These are phyloP conservation scores for Acephala macrosclerotiorum DNA, from an alignment of 2,329 filamentous ascomycete genomes.

Conservation along the genomic window DNA sequence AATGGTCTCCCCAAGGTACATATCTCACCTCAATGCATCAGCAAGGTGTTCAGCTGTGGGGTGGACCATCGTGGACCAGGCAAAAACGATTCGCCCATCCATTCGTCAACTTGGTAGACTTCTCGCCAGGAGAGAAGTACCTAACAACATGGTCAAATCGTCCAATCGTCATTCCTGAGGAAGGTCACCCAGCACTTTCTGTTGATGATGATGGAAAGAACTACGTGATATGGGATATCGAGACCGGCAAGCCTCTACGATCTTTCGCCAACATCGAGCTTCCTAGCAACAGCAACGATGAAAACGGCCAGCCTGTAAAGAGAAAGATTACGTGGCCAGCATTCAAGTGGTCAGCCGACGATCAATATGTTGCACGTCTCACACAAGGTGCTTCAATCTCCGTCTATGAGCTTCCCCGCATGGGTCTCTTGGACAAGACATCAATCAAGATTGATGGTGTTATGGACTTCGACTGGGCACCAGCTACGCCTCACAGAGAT, in stretches of 20 bases:
- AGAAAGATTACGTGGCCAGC: constrained; percentile 98
- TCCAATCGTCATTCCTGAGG: constrained; percentile 90
- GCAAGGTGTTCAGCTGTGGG: constrained; percentile 98
- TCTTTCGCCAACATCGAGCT: constrained; percentile 93
- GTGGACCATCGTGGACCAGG: constrained; percentile 85
- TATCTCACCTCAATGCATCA: constrained; percentile 94
- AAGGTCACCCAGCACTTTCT: constrained; percentile 81
- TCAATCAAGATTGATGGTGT: constrained; percentile 96
- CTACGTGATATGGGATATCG: constrained; percentile 98
- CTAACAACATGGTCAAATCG: constrained; percentile 96
- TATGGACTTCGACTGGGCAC: constrained; percentile 98
- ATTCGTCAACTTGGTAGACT: constrained; percentile 94
- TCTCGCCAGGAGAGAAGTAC: constrained; percentile 92
- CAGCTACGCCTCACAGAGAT: constrained; percentile 80
- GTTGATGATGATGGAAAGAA: constrained; percentile 98
- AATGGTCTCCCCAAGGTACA: constrained; percentile 96
- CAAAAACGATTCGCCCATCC: constrained; percentile 95
- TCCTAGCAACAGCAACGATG: constrained; percentile 65
- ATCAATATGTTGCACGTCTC: constrained; percentile 95
- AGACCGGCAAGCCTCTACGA: constrained; percentile 85
- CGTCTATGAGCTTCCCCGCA: constrained; percentile 86
- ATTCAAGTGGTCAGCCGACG: constrained; percentile 99
- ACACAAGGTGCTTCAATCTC: constrained; percentile 88
- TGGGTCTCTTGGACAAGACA: constrained; percentile 90
- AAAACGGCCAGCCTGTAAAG: constrained; percentile 73